Evolutionary conservation across 2,329 filamentous ascomycete species (phyloP).

Genomic region (Didymella pomorum): DNA sequence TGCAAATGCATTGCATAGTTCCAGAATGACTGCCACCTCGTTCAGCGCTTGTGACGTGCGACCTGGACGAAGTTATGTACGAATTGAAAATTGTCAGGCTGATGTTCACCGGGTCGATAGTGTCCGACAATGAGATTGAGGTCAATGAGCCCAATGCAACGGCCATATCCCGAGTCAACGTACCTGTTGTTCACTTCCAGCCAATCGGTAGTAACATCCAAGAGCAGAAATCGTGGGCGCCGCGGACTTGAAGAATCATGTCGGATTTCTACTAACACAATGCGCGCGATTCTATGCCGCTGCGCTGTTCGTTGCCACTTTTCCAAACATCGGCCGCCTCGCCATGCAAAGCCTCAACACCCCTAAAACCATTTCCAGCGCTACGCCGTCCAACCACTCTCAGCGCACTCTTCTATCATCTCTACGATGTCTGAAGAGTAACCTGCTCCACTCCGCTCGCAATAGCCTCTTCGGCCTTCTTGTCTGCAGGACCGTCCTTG

Average conservation of each 20-base stretch:
- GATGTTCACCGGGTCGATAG: not conserved
- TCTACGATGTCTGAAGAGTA: slow-evolving; percentile 53
- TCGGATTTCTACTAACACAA: slow-evolving; percentile 14
- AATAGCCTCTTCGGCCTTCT: slow-evolving; percentile 55
- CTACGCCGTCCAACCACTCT: not conserved
- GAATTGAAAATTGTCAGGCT: not conserved
- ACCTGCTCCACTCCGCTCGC: slow-evolving; percentile 56
- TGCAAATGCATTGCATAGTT: no score
- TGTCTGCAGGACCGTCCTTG: slow-evolving; percentile 56
- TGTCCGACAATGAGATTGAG: not conserved
- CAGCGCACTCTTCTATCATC: not conserved
- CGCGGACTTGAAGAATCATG: slow-evolving; percentile 7
- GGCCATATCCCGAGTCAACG: not conserved
- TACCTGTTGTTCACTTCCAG: not conserved
- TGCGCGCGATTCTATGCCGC: not conserved
- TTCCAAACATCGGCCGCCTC: not conserved
- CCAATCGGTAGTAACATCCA: slow-evolving; percentile 2
- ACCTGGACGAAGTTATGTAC: not conserved
- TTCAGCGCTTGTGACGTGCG: not conserved
- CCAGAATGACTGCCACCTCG: not conserved
- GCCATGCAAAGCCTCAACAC: slow-evolving; percentile 8
- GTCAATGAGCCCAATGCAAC: not conserved
- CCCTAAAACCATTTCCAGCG: slow-evolving; percentile 2
- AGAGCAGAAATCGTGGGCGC: not conserved
- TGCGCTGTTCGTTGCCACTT: not conserved